Evolutionary conservation across 1,284 basidiomycete species (phyloP), one percentile per base, ranked within the genome.

Genomic region (Cutaneotrichosporon dermatis): DNA sequence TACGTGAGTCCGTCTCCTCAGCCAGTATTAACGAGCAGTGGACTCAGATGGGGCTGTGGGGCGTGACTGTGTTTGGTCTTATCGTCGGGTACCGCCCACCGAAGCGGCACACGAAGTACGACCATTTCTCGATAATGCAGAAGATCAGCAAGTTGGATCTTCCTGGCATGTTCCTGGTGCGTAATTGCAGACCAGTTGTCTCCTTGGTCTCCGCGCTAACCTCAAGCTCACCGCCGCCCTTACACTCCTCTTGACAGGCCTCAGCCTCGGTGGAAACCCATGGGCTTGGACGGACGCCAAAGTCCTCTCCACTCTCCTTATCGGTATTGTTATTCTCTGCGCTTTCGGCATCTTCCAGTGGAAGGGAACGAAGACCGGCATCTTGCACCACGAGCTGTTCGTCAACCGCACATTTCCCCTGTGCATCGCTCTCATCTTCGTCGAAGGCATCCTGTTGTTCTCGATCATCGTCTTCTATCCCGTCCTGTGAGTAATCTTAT

Each of bases 331-430:
- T 1, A n/a, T 40, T 12, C 35, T 62, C 3, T 45, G 49, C 35
- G 45, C 11, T 10, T 62, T 58, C 9, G 43, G 50, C 3, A 10
- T 62, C 4, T 62, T 53, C 50, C 57, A 62, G 36, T 58, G 57
- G 60, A 55, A 55, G 15, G 60, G 60, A 0, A 62, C 57, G 9
- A 44, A 42, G n/a, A 55, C 40, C 1, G 60, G 60, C 1, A 53
- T 62, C 16, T 44, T 62, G 16, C 53, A 64, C 57, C 65, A 66
- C 45, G 58, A 64, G 34, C 60, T 66, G 3, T 66, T 66, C 57
- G 10, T 43, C 8, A 40, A 41, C 2, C 60, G 60, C 4, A 65
- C 58, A 4, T 64, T 66, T 40, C 35, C 55, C 4, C 40, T 66
- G 11, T 64, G 57, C 54, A 51, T 60, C 6, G 53, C 41, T 3